Evolutionary conservation across 805 yeast species (phyloP).

Genomic region (Ogataea trehalophila): DNA sequence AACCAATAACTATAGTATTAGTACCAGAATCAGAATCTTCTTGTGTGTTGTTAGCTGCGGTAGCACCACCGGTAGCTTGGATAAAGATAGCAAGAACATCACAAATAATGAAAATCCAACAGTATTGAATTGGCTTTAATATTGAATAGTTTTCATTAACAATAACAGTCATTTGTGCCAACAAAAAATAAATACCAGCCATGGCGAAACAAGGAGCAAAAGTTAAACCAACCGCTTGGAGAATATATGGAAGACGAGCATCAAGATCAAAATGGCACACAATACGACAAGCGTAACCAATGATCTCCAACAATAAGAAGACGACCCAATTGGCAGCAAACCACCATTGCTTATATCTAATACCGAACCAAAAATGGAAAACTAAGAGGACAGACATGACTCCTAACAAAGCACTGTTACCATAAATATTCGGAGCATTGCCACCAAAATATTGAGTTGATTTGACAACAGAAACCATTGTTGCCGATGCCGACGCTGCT

Average conservation of each 20-base stretch:
- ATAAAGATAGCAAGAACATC: slow-evolving; percentile 56
- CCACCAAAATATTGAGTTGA: slow-evolving; percentile 29
- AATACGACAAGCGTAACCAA: slow-evolving; percentile 59
- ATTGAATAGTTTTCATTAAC: slow-evolving; percentile 48
- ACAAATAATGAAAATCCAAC: slow-evolving; percentile 55
- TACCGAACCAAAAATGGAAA: slow-evolving; percentile 36
- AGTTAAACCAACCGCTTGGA: slow-evolving; percentile 61
- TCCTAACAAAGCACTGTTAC: slow-evolving; percentile 49
- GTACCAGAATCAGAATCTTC: slow-evolving; percentile 39
- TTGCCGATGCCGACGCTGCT: slow-evolving; percentile 16
- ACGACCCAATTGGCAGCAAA: slow-evolving; percentile 48
- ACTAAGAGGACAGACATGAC: slow-evolving; percentile 43
- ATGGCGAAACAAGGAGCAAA: slow-evolving; percentile 72
- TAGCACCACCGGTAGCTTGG: slow-evolving; percentile 71
- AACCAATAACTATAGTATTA: slow-evolving; percentile 67
- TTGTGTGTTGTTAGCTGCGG: slow-evolving; percentile 37
- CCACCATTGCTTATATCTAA: slow-evolving; percentile 53
- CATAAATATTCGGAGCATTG: slow-evolving; percentile 43
- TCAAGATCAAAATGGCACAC: slow-evolving; percentile 33
- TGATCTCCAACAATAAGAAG: slow-evolving; percentile 54
- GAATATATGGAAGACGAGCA: slow-evolving; percentile 37
- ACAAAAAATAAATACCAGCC: slow-evolving; percentile 68
- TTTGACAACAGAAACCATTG: slow-evolving; percentile 19
- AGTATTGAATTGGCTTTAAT: slow-evolving; percentile 47
- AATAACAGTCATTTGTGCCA: slow-evolving; percentile 56